Base-by-base conservation (phyloP, 148 eudicot species). In the Cornus suecica region DNA sequence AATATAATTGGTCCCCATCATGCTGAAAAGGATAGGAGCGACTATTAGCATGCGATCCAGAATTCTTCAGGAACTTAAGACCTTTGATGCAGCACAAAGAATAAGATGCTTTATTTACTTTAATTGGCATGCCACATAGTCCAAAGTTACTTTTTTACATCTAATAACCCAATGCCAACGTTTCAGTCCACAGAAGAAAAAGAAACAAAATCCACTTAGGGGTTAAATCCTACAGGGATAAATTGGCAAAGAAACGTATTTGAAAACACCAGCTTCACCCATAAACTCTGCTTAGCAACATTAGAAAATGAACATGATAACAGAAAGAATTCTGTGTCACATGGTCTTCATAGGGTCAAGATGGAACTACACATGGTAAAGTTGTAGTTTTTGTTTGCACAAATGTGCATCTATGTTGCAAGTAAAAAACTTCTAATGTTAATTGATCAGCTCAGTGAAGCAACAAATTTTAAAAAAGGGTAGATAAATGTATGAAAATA, bases 1-100 rank as follows among this genome's bases (percentile, higher is more conserved):
- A 71, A 95, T 77, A 65, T 93, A 96, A 83, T 96, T 95, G 77
- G 94, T 91, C 63, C 82, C 89, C 87, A 93, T 83, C 98, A 96
- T 91, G 88, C 99, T 93, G 81, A 27, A 66, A 74, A 51, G 75
- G 7, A 42, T 52, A 75, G 16, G 63, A 41, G 69, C 60, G 13
- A 6, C 27, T 16, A 69, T 76, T 48, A 83, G 64, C 63, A 77
- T 29, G 31, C 37, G 70, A 64, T 18, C 30, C 30, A 4, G 18
- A 16, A 28, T 60, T 61, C 31, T 61, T 58, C 65, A 56, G 22
- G 29, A 30, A 15, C 42, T 1, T 2, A 29, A 32, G n/a, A 71
- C 30, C 74, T 16, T 27, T 18, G 2, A 52, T 52, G 62, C 20
- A 58, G 62, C 23, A 58, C 24, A 22, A 22, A 58, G 62, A 8